Evolutionary conservation across 306 rosid genomes (phyloP), one percentile per base, ranked within the genome.

Genomic region (Nissolia schottii): DNA sequence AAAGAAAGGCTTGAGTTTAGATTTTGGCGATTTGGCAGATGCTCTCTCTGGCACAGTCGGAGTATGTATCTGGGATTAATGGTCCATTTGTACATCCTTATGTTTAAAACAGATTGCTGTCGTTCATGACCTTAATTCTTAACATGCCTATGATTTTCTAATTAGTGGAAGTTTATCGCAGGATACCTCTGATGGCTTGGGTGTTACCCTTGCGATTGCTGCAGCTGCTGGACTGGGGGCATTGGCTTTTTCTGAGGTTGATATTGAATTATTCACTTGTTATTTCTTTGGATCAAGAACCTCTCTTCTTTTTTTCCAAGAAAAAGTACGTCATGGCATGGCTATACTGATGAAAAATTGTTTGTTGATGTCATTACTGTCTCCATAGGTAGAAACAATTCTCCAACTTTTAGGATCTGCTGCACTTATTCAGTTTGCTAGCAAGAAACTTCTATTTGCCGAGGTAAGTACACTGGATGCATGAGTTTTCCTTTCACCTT

Each of bases 391-490:
- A 49, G 99, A 95, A 81, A 86, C 96, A 59, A 81, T 95, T 65
- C 99, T 95, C 80, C 91, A 91, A 81, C 31, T 91, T 67, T 27
- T 95, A 48, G 99, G 99, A 41, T 84, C 99, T 10, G 97, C 89
- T 74, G 99, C 97, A 72, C 15, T 91, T 64, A 40, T 91, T 81
- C 99, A 95, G 86, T 82, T 89, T 62, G 92, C 75, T 70, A 82
- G 90, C 89, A 95, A 78, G 81, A 95, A 89, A 79, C 83, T 95
- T 66, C 87, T 95, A 27, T 95, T 82, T 75, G 97, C 99, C 0
- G 96, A 88, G 93, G 99, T 88, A 68, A 74, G 87, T 70, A 38
- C 51, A n/a, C 20, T 45, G 51, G 51, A n/a, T 19, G n/a, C 5
- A 27, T 3, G 25, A 64, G 32, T 22, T 19, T 22, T 10, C n/a